Conservation (phyloP, 2,329 filamentous ascomycete genomes). For the Exophiala bonariae region DNA sequence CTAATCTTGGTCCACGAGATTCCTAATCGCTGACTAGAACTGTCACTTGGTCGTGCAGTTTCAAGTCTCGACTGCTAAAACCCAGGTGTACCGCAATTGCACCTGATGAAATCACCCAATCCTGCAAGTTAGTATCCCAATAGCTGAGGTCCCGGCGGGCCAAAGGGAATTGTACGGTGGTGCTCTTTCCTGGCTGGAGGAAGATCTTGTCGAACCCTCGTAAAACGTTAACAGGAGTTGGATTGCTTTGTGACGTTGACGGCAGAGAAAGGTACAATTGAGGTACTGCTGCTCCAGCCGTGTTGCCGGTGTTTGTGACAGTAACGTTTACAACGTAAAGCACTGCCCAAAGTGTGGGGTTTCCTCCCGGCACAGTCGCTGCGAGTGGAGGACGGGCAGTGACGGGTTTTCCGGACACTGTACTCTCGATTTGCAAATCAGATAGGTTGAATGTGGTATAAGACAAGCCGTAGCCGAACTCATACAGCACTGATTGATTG, state of each 20-base stretch:
- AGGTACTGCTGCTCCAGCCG: slow-evolving; percentile 68
- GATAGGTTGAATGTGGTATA: slow-evolving; percentile 79
- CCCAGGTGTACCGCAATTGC: slow-evolving; percentile 15
- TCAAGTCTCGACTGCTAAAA: slow-evolving; percentile 24
- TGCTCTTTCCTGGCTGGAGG: slow-evolving; percentile 49
- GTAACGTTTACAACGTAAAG: slow-evolving; percentile 63
- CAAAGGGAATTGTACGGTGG: slow-evolving; percentile 54
- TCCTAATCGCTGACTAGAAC: no score
- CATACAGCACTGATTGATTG: slow-evolving; percentile 42
- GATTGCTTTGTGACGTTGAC: slow-evolving; percentile 44
- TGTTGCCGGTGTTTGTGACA: slow-evolving; percentile 69
- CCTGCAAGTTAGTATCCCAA: slow-evolving; percentile 60
- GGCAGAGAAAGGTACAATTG: slow-evolving; percentile 58
- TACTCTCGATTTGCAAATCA: slow-evolving; percentile 63
- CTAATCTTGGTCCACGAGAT: no score
- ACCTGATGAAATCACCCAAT: slow-evolving; percentile 50
- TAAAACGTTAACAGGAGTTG: slow-evolving; percentile 55
- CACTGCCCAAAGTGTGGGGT: slow-evolving; percentile 54
- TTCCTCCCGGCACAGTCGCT: slow-evolving; percentile 62
- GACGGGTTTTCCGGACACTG: slow-evolving; percentile 54
- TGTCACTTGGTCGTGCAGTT: no score
- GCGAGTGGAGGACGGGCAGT: slow-evolving; percentile 46
- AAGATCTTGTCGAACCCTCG: slow-evolving; percentile 63
- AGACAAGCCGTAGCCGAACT: slow-evolving; percentile 77
- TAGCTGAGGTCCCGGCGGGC: slow-evolving; percentile 63